These are phyloP conservation scores for Myrmaecium sp. DNA, from an alignment of 2,329 filamentous ascomycete species.

Conservation along the genomic window DNA sequence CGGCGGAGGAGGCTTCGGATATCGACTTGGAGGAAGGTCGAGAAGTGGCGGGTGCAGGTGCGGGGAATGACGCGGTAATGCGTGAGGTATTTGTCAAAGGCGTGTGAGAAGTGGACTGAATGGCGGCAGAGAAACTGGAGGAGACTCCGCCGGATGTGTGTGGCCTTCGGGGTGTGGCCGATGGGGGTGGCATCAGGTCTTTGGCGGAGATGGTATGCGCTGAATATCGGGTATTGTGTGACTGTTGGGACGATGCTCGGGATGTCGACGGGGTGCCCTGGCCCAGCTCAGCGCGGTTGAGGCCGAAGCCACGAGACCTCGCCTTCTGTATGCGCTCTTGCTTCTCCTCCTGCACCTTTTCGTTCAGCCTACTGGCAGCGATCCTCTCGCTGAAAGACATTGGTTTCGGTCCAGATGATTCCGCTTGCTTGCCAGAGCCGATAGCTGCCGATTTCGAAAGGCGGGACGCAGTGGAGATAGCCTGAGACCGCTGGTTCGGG, in stretches of 20 bases:
- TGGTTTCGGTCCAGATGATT: no score
- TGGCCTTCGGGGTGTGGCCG: no score
- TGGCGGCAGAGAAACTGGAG: no score
- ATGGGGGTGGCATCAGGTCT: no score
- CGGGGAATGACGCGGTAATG: no score
- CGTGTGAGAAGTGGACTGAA: not conserved
- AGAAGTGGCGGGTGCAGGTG: conserved; percentile 7
- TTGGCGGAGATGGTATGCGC: no score
- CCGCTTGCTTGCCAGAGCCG: no score
- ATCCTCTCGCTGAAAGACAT: conserved; percentile 76
- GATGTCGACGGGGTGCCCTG: conserved; percentile 9
- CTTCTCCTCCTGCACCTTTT: conserved; percentile 27
- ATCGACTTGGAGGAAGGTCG: conserved; percentile 8
- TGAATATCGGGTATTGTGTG: conserved; percentile 1
- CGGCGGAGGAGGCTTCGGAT: conserved; percentile 4
- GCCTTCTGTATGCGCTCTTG: conserved; percentile 25
- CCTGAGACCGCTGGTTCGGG: no score
- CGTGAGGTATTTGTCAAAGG: not conserved
- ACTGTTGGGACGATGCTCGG: conserved; percentile 4
- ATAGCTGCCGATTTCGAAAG: conserved; percentile 5
- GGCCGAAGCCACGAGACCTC: conserved; percentile 23
- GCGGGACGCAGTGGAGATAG: conserved; percentile 1
- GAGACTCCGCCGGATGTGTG: no score
- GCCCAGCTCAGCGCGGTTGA: conserved; percentile 7
- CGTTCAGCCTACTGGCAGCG: conserved; percentile 41